Base-by-base conservation (phyloP, 257 asterid species). In the Marsdenia floribunda region DNA sequence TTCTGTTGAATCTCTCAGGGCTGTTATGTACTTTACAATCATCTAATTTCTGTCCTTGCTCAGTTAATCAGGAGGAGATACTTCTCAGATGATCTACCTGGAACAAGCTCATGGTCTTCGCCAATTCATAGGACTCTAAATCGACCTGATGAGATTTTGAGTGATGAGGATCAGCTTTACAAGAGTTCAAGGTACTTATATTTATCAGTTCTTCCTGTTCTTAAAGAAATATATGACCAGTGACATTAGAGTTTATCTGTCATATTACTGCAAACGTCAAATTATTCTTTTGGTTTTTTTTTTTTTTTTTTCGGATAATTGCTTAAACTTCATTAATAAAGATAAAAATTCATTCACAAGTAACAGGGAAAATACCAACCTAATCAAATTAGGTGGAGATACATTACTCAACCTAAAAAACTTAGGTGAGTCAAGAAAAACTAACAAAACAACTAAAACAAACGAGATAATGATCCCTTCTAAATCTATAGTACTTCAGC, bases 51-150 rank as follows among this genome's bases (percentile, higher is more conserved):
- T n/a, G 76, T 68, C 55, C 70, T 74, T 18, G 73, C 81, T 82
- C 86, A 95, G 99, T 87, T 95, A 85, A 90, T 95, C 77, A 88
- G 97, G 87, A 85, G 99, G 85, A 90, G 99, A 83, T 95, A 95
- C 87, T 95, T 92, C 87, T 90, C 98, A 38, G 98, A 95, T 85
- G 97, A 89, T 70, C 83, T 88, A 75, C 97, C 98, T 22, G 91
- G 90, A 75, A 84, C 88, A 77, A 71, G 79, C 76, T 86, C 97
- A 47, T 92, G 97, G 97, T 83, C 97, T 63, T 57, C 81, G 40
- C 79, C 78, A 53, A 79, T 87, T 73, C 81, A 82, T 75, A 71
- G 88, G 77, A 75, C 96, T 76, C 64, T 83, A 59, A 63, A 78
- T 54, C 87, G 81, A 77, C 82, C 93, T 29, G 82, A 87, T 80